Evolutionary conservation across 768 basidiomycete species (phyloP).

Genomic region (Hygrocybe coccinea): DNA sequence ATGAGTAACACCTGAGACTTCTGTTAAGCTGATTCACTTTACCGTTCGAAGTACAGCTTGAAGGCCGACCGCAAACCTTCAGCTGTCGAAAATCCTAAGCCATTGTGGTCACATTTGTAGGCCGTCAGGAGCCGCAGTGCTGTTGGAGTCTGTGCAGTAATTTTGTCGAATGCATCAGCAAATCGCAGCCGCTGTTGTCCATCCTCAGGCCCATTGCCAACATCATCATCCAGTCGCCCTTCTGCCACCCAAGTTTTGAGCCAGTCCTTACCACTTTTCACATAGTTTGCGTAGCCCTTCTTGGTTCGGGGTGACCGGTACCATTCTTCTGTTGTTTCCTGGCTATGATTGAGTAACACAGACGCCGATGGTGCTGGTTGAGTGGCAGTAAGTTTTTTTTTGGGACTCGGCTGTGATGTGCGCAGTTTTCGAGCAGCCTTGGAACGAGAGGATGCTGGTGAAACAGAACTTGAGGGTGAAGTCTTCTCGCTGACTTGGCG

Average conservation of each 20-base stretch:
- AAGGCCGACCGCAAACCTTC: conserved; percentile 15
- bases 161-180: conserved; percentile 12
- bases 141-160: conserved; percentile 11
- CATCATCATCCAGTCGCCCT: background rate
- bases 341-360: conserved; percentile 12
- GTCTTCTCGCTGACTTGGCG: too few relatives aligned
- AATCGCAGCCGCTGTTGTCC: background rate
- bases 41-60: conserved; percentile 18
- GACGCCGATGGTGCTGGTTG: conserved; percentile 15
- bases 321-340: conserved; percentile 18
- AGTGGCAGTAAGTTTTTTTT: background rate
- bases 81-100: conserved; percentile 12
- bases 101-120: conserved; percentile 11
- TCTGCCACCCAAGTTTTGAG: conserved; percentile 4
- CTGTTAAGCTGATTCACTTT: background rate
- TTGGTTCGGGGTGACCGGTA: conserved; percentile 15
- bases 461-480: too few relatives aligned
- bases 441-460: too few relatives aligned
- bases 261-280: conserved; percentile 16
- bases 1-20: background rate
- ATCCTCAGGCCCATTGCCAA: background rate
- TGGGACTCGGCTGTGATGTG: too few relatives aligned
- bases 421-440: too few relatives aligned
- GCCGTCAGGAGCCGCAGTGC: conserved; percentile 16
- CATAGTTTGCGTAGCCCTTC: conserved; percentile 17